These are phyloP conservation scores for Byssothecium circinans DNA, from an alignment of 2,329 filamentous ascomycete species.

Conservation along the genomic window DNA sequence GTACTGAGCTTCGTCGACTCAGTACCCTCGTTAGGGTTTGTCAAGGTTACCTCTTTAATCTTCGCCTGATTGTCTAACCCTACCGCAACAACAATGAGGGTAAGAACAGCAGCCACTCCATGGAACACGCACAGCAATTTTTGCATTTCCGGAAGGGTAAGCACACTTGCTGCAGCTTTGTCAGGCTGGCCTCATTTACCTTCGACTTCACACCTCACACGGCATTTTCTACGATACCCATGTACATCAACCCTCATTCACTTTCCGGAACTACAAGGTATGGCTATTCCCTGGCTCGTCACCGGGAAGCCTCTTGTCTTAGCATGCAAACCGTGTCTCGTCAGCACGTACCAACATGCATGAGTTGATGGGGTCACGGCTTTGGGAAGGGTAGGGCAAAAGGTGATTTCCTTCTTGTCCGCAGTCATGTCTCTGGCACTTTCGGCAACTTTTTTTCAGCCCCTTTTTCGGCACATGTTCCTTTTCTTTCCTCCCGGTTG, in stretches of 20 bases:
- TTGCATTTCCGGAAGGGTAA: constrained; percentile 27
- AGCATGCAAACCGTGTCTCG: background rate
- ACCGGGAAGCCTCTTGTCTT: background rate
- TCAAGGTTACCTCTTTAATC: constrained; percentile 42
- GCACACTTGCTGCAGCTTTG: constrained; percentile 8
- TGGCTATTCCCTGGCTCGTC: background rate
- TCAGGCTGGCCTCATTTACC: background rate
- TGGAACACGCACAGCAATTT: constrained; percentile 14
- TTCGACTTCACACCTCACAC: background rate
- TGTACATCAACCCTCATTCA: background rate
- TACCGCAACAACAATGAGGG: constrained; percentile 34
- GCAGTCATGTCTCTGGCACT: constrained; percentile 17
- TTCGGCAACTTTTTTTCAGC: background rate
- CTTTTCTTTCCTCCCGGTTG: constrained; percentile 11
- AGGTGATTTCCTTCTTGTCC: constrained; percentile 25
- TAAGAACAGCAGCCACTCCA: constrained; percentile 34
- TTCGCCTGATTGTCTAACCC: constrained; percentile 32
- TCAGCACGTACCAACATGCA: background rate
- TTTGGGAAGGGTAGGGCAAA: constrained; percentile 24
- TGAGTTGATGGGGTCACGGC: background rate
- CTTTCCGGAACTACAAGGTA: background rate
- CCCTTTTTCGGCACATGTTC: no score
- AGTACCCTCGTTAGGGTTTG: constrained; percentile 37
- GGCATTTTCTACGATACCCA: constrained; percentile 1
- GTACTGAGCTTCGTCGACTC: constrained; percentile 50